Base-by-base conservation (phyloP, 78 protist species). In the Dictyostelium purpureum region DNA sequence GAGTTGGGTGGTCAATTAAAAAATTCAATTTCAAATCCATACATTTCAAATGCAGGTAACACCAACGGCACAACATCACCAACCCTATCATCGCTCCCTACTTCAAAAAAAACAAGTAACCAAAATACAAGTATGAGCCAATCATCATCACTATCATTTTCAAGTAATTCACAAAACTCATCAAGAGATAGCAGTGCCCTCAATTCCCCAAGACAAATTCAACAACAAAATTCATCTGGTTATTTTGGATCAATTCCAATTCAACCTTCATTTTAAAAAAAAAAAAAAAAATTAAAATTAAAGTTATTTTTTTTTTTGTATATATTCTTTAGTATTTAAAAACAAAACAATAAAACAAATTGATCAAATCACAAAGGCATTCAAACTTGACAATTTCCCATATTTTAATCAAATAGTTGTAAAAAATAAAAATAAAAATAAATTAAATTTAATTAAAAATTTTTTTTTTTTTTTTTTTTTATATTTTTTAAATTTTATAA, bases 101-200 rank as follows among this genome's bases (percentile, higher is more conserved):
- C 47, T 33, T 40, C 75, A 18, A 38, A 33, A 9, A 67, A 38
- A 38, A 33, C 47, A 35, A 67, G 75, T 67, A 67, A 43, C 12
- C 75, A 33, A 33, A 40, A 67, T 67, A 61, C 69, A 61, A n/a
- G n/a, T n/a, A 61, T 61, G 69, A 61, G 69, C 31, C n/a, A 28
- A 14, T 61, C 69, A 2, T 61, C 69, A 14, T 61, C 69, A 61
- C 31, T 61, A 31, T 61, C 69, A n/a, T 47, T 16, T 14, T 0
- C n/a, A 47, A 16, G 12, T 47, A 10, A 47, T 14, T 26, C 37
- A 31, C 40, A 35, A 35, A 35, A 26, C 4, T 67, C 75, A 21
- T 40, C 75, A 33, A 33, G 75, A 38, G 49, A 67, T 21, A 61
- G 69, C 31, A 61, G 69, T 4, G 31, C 38, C 14, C 69, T 35